phyloP scores from a whole-genome alignment of 1,284 basidiomycete genomes.

The Malassezia furfur region DNA sequence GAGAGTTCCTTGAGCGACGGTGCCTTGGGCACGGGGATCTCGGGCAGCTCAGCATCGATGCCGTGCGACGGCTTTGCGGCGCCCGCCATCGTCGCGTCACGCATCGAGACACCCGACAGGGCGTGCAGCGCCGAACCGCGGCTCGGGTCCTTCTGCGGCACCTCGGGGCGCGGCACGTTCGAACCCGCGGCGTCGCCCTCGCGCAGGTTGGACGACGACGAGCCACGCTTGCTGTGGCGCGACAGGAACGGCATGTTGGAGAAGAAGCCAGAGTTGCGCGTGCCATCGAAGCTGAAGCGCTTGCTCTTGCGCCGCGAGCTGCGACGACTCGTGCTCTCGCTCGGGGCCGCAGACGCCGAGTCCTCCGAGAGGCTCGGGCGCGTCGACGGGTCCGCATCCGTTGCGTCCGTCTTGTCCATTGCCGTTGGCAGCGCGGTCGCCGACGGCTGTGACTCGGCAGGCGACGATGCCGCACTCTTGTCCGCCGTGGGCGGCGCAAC shows the following conservation, averaged over 20 bases:
- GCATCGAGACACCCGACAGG: neutral
- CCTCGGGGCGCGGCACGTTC: neutral
- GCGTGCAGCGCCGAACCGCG: neutral
- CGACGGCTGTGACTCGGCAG: too few relatives aligned
- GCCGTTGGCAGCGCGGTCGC: too few relatives aligned
- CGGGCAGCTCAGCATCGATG: neutral
- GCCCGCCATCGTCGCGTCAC: neutral
- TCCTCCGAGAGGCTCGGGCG: too few relatives aligned
- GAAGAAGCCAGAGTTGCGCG: neutral
- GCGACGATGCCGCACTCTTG: too few relatives aligned
- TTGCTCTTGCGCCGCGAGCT: constrained; percentile 6
- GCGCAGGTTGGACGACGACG: neutral
- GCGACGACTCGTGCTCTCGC: neutral
- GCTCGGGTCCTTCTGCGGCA: constrained; percentile 5
- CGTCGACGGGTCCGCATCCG: too few relatives aligned
- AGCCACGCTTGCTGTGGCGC: neutral
- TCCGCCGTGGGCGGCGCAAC: too few relatives aligned
- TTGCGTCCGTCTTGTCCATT: too few relatives aligned
- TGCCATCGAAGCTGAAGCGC: constrained; percentile 1
- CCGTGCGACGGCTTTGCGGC: neutral
- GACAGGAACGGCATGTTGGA: constrained; percentile 1
- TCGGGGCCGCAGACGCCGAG: neutral
- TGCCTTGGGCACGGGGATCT: constrained; percentile 1
- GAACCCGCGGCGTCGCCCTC: neutral
- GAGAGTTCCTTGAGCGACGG: constrained; percentile 1